Base-by-base conservation (phyloP, 108 stramenopile genomes). In the Fistulifera pelliculosa region DNA sequence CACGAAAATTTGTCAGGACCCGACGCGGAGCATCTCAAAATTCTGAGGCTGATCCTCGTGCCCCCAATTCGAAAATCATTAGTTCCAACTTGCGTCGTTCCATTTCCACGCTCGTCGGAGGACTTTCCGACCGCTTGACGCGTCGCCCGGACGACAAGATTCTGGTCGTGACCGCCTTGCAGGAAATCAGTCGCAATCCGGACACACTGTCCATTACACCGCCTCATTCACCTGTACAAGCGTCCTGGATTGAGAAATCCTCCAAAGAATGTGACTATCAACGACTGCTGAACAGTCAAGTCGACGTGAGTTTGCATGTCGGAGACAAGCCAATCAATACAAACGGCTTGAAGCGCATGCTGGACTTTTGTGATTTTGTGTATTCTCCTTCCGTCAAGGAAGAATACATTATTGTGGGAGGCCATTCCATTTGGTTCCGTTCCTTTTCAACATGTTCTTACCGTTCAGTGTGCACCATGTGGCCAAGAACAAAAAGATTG, bases 391-490 rank as follows among this genome's bases (percentile, higher is more conserved):
- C 74, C 6, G 58, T 71, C n/a, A 73, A 74, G 66, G 79, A 73
- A 27, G 65, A 75, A 1, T 64, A 72, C 42, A 62, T 94, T 25
- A 75, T 96, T 62, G 83, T 68, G 10, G 90, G 88, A 35, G 95
- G 95, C 15, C 95, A 96, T 68, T 87, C 85, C 26, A 70, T 96
- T 27, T 94, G 83, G 76, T 96, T 94, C 61, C 81, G 88, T 45
- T 74, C 66, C 23, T 93, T 93, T 94, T 96, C 70, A 79, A 79
- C 18, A 64, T 68, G 38, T 96, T 77, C 59, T 54, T 96, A 27
- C 95, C 95, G 1, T 57, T 68, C 21, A 62, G 39, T 25, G 45
- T 52, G 35, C 70, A 79, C 5, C 90, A 92, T 62, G 28, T 61
- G 17, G 44, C 71, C n/a, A 90, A 94, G 59, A 81, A 66, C 44